Conservation (phyloP, 805 yeast species). For the Geotrichum ghanense region DNA sequence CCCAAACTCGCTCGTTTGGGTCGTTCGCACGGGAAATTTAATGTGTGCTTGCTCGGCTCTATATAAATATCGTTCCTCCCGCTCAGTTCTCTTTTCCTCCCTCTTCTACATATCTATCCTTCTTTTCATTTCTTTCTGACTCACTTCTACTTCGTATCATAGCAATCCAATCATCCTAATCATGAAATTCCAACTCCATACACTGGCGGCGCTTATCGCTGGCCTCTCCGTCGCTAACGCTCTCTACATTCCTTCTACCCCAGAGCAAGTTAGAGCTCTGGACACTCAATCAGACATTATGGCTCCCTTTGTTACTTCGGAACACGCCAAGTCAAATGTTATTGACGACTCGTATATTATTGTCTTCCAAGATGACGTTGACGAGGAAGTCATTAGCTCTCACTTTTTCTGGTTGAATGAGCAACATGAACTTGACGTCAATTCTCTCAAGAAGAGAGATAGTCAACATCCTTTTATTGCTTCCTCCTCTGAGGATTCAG, state of each 20-base stretch:
- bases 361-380: conserved; percentile 60
- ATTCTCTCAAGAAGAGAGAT: conserved; percentile 29
- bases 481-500: conserved; percentile 22
- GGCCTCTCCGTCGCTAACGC: neutral
- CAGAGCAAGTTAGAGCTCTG: neutral
- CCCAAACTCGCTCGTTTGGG: too few relatives aligned
- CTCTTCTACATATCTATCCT: neutral
- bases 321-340: conserved; percentile 24
- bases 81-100: neutral
- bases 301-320: conserved; percentile 40
- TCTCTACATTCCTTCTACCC: neutral
- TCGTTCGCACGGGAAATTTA: too few relatives aligned
- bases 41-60: too few relatives aligned
- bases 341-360: conserved; percentile 49
- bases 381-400: conserved; percentile 41
- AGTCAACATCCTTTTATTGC: conserved; percentile 19
- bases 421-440: conserved; percentile 18
- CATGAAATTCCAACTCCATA: too few relatives aligned
- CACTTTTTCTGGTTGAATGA: conserved; percentile 59
- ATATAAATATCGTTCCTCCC: neutral
- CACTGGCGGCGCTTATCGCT: neutral
- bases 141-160: neutral
- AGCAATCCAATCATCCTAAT: neutral
- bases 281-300: conserved; percentile 12
- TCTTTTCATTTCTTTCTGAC: too few relatives aligned